Evolutionary conservation across 495 filamentous ascomycete genomes (phyloP).

Genomic region (Talaromyces ruber): DNA sequence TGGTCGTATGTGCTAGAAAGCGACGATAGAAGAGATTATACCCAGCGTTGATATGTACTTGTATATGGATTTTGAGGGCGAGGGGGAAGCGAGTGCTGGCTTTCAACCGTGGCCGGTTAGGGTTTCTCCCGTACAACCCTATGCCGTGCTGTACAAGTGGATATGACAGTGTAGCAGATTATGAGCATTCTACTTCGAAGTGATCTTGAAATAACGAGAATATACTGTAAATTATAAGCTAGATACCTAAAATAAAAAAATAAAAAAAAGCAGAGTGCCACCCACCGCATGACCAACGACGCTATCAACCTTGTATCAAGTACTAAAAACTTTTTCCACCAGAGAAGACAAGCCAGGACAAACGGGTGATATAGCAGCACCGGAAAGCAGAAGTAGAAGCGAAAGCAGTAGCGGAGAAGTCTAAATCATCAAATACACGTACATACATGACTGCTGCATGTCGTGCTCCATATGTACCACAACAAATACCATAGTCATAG

Average conservation of each 20-base stretch:
- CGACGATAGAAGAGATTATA: background rate
- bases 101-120: background rate
- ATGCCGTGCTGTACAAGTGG: background rate
- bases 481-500: background rate
- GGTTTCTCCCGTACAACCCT: background rate
- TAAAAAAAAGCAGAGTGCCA: background rate
- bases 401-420: too few species aligned
- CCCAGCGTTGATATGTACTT: background rate
- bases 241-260: background rate
- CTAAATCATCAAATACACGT: background rate
- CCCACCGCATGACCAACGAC: background rate
- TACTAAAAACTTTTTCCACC: background rate
- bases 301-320: background rate
- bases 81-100: background rate
- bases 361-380: background rate
- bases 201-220: background rate
- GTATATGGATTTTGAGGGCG: background rate
- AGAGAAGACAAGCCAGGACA: background rate
- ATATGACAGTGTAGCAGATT: background rate
- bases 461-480: background rate
- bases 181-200: too few species aligned
- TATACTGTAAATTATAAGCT: background rate
- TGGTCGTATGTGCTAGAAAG: background rate
- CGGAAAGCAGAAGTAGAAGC: background rate
- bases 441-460: background rate